phyloP scores from a whole-genome alignment of 2,329 filamentous ascomycete species.

The Aureobasidium sp. region DNA sequence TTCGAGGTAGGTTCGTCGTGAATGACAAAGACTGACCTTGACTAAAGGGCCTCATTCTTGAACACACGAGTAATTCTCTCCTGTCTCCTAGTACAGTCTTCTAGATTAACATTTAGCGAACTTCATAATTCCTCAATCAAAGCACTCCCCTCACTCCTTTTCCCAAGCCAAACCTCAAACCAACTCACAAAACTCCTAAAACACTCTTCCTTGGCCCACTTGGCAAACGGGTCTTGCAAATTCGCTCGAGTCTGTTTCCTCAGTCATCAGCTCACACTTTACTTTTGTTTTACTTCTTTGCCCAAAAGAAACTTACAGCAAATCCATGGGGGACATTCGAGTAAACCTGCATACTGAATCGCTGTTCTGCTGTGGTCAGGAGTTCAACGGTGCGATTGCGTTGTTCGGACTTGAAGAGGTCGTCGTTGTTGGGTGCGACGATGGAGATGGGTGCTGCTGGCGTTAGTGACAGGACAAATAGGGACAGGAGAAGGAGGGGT shows the following conservation, averaged over 20 bases:
- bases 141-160: too few relatives aligned
- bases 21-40: too few relatives aligned
- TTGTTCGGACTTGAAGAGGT: not conserved
- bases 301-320: not conserved
- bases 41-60: too few relatives aligned
- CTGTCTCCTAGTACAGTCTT: too few relatives aligned
- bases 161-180: not conserved
- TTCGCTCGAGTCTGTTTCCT: not conserved
- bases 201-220: not conserved
- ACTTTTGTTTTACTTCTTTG: too few relatives aligned
- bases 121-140: too few relatives aligned
- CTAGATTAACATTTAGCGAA: too few relatives aligned
- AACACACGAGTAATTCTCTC: too few relatives aligned
- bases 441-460: not conserved
- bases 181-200: not conserved
- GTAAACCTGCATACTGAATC: not conserved
- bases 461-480: too few relatives aligned
- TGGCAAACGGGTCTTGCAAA: not conserved
- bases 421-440: not conserved
- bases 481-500: too few relatives aligned
- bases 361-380: not conserved
- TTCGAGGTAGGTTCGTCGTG: too few relatives aligned
- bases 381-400: not conserved
- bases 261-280: too few relatives aligned
- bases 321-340: not conserved